Conservation (phyloP, 306 rosid species). For the Gynostemma pentaphyllum region DNA sequence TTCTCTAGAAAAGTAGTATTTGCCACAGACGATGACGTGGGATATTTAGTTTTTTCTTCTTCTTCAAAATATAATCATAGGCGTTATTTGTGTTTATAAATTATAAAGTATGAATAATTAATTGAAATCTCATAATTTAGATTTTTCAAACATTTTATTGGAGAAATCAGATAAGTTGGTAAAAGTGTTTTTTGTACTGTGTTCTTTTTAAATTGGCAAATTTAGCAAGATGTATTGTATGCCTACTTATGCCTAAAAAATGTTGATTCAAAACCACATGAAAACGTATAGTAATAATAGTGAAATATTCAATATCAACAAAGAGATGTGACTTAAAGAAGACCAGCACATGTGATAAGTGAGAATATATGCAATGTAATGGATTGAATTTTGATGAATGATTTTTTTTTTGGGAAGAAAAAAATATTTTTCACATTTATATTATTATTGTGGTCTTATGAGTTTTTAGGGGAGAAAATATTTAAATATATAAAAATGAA, state of each 20-base stretch:
- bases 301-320: not conserved
- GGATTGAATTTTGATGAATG: conserved; percentile 3
- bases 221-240: not conserved
- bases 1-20: not conserved
- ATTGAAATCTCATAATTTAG: too few species aligned
- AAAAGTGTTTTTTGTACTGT: not conserved
- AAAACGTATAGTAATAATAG: not conserved
- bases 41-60: not conserved
- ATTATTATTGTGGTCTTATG: not conserved
- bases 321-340: not conserved
- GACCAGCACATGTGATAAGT: not conserved
- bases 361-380: too few species aligned
- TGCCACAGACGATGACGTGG: not conserved
- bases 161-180: not conserved
- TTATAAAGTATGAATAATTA: not conserved
- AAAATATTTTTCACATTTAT: not conserved
- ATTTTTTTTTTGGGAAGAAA: not conserved
- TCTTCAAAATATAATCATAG: not conserved
- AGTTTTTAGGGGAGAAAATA: not conserved
- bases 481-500: too few species aligned
- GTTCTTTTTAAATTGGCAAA: not conserved
- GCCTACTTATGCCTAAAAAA: not conserved
- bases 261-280: not conserved
- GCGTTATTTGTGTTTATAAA: not conserved
- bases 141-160: not conserved